Evolutionary conservation across 352 stramenopile genomes (phyloP), one percentile per base, ranked within the genome.

Genomic region (Phytophthora hibernalis): DNA sequence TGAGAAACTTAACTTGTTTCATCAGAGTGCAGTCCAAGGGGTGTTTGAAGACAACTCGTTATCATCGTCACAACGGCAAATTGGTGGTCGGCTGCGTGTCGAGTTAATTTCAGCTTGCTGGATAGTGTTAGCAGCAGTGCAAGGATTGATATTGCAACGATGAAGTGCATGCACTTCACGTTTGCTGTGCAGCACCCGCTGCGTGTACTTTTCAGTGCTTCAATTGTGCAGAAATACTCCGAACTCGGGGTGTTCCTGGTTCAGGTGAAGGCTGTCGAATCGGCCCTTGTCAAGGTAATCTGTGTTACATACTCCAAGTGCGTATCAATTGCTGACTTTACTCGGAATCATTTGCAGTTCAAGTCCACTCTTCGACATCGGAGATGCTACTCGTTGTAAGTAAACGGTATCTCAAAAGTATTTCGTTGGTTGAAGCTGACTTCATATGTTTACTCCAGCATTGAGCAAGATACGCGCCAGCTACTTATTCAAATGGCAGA

Each of bases 261-360:
- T 4, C 84, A 92, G 48, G 82, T 91, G 16, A 92, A 92, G 50
- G 55, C 79, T 9, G 82, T 87, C 9, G 84, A 89, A 70, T 70
- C 72, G 4, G 60, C 71, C 2, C 59, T 91, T 24, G 65, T 89
- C 24, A 90, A 90, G 64, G 84, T 89, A 70, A 8, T 45, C 18
- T 49, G 20, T 22, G 16, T 42, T 33, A 11, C 28, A 33, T 33
- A 33, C 8, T 33, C 28, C 16, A 44, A 20, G 10, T 15, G 9
- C 28, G 12, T 5, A n/a, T 22, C 8, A 6, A 0, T 44, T 44
- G 38, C 38, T 44, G n/a, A 44, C 38, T 42, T n/a, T 20, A 22
- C 16, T 21, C n/a, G n/a, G 12, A 18, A 3, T 56, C 15, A 8
- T 22, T 3, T 33, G 26, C 38, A 92, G 84, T 89, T 92, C 50